Evolutionary conservation across 345 rosid species (phyloP).

Genomic region (Linum lewisii): DNA sequence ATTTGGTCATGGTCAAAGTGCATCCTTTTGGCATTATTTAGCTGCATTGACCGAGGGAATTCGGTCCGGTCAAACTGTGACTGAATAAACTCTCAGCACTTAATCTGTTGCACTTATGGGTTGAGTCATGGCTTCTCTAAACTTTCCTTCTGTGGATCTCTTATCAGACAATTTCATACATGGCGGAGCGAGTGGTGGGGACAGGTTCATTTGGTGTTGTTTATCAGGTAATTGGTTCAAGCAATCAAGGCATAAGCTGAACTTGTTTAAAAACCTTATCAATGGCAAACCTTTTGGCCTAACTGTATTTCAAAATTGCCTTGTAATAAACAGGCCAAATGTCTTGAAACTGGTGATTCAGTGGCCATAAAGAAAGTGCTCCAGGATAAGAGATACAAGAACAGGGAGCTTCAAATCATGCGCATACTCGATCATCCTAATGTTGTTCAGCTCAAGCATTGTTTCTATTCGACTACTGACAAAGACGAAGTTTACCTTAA

Average conservation of each 20-base stretch:
- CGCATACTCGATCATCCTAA: conserved; percentile 79
- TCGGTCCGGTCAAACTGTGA: too few species aligned
- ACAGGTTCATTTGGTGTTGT: conserved; percentile 93
- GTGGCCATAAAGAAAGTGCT: conserved; percentile 92
- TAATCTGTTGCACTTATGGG: too few species aligned
- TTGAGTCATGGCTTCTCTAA: too few species aligned
- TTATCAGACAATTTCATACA: conserved; percentile 53
- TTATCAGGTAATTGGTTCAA: conserved; percentile 47
- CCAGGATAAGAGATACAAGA: conserved; percentile 96
- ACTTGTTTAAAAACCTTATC: too few species aligned
- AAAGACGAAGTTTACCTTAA: conserved; percentile 88
- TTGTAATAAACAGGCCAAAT: conserved; percentile 53
- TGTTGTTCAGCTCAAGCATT: conserved; percentile 72
- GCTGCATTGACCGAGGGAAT: too few species aligned
- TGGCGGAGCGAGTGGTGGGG: conserved; percentile 85
- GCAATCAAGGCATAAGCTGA: background rate
- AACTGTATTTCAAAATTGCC: conserved; percentile 7
- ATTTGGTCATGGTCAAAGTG: too few species aligned
- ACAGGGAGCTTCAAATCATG: conserved; percentile 97
- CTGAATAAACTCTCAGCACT: too few species aligned
- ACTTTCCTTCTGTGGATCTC: background rate
- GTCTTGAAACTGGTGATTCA: conserved; percentile 69
- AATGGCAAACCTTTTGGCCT: background rate
- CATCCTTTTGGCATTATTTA: too few species aligned
- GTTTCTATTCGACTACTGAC: conserved; percentile 85